These are phyloP conservation scores for Hondaea fermentalgiana DNA, from an alignment of 108 stramenopile genomes.

Conservation along the genomic window DNA sequence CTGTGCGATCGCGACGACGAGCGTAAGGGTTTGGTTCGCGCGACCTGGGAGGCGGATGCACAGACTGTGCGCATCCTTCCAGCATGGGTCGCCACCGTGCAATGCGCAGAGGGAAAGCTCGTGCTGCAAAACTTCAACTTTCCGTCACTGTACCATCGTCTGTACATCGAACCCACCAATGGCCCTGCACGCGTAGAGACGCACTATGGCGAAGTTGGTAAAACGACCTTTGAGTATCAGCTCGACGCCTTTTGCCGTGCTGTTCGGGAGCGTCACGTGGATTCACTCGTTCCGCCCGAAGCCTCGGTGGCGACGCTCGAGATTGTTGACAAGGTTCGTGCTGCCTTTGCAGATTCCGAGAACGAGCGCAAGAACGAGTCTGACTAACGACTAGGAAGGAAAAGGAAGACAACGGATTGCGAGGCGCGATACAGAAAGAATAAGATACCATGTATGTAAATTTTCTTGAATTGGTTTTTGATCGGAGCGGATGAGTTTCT, in stretches of 20 bases:
- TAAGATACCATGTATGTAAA: no score
- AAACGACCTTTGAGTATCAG: background rate
- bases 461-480: no score
- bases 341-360: background rate
- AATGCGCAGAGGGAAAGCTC: background rate
- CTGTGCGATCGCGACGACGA: background rate
- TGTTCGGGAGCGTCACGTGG: background rate
- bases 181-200: background rate
- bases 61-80: background rate
- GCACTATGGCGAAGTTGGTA: background rate
- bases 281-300: background rate
- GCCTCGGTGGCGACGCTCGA: background rate
- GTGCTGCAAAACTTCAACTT: background rate
- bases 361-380: background rate
- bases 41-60: background rate
- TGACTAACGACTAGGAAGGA: background rate
- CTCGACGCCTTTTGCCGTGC: background rate
- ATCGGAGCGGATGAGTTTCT: no score
- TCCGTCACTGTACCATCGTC: background rate
- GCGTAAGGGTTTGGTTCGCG: background rate
- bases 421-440: no score
- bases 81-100: background rate
- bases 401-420: no score
- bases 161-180: background rate
- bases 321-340: background rate